These are phyloP conservation scores for Lathyrus aphaca DNA, from an alignment of 306 rosid species.

Conservation along the genomic window DNA sequence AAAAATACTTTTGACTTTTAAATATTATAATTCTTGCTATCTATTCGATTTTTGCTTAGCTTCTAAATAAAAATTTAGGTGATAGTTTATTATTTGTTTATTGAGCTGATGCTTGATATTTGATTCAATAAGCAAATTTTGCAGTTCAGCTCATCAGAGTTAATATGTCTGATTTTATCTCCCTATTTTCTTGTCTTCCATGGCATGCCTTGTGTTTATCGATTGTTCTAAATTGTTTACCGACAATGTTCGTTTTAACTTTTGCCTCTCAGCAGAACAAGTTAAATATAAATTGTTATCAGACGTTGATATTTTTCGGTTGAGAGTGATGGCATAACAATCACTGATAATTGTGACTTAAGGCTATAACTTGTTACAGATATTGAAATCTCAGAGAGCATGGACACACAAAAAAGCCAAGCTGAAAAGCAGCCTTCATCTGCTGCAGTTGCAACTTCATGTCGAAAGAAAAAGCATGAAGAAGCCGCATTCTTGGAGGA, in stretches of 20 bases:
- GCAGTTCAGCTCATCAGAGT: not conserved
- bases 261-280: too few relatives aligned
- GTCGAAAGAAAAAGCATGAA: conserved; percentile 78
- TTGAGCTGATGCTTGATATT: too few relatives aligned
- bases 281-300: not conserved
- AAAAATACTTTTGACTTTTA: too few relatives aligned
- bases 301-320: not conserved
- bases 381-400: conserved; percentile 37
- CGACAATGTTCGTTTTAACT: not conserved
- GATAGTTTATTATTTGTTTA: too few relatives aligned
- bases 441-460: conserved; percentile 51
- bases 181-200: not conserved
- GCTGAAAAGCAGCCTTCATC: conserved; percentile 50
- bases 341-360: conserved; percentile 8
- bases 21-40: too few relatives aligned
- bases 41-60: too few relatives aligned
- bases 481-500: conserved; percentile 83
- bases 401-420: conserved; percentile 60
- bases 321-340: not conserved
- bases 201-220: not conserved
- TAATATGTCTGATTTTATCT: not conserved
- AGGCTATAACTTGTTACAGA: conserved; percentile 32
- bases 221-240: not conserved
- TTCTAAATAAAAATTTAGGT: too few relatives aligned
- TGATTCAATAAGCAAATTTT: too few relatives aligned